Evolutionary conservation across 129 eudicot genomes (phyloP).

Genomic region (Centaurea solstitialis): DNA sequence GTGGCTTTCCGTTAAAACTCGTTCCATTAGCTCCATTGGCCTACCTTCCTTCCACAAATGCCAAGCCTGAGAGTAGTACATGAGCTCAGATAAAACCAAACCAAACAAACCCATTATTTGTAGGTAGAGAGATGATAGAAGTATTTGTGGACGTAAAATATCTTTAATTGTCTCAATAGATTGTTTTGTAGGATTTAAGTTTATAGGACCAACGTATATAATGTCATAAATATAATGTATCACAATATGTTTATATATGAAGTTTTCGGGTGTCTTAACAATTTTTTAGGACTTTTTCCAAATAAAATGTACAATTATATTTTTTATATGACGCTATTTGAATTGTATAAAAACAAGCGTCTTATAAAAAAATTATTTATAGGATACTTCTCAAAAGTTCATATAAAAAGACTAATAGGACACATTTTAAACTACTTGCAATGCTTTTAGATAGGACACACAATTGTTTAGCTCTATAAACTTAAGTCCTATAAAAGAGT

Average conservation of each 20-base stretch:
- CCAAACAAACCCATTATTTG: neutral
- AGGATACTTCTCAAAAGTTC: neutral
- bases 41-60: constrained; percentile 42
- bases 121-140: neutral
- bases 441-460: neutral
- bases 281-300: no score
- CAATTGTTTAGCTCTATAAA: neutral
- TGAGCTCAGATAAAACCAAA: constrained; percentile 6
- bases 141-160: no score
- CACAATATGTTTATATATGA: no score
- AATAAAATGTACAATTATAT: no score
- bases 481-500: neutral
- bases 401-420: neutral
- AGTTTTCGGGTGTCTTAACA: no score
- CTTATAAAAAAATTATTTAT: no score
- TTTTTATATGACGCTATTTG: no score
- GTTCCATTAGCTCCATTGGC: constrained; percentile 40
- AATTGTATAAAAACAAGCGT: neutral
- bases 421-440: neutral
- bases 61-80: constrained; percentile 37
- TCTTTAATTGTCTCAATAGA: no score
- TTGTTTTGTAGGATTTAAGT: no score
- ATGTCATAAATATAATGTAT: no score
- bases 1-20: constrained; percentile 25
- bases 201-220: no score